Percentiles rank a stretch among this genome's conserved stretches.
phyloP scores from a whole-genome alignment of 768 basidiomycete genomes.

The Mycena rosella region DNA sequence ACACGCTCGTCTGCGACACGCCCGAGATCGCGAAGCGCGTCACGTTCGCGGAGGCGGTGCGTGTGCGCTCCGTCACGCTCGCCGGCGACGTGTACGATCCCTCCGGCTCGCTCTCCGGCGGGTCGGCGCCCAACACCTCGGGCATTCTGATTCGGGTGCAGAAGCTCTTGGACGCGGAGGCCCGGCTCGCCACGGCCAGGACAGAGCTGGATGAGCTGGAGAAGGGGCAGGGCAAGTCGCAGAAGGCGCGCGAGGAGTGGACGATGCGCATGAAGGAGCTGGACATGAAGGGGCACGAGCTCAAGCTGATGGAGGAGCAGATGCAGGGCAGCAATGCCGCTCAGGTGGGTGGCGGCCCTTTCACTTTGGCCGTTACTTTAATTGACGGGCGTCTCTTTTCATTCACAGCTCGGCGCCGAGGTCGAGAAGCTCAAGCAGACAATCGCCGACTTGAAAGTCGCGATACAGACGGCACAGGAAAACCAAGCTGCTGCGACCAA shows the following conservation, averaged over 20 bases:
- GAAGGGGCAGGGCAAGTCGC: conserved; percentile 64
- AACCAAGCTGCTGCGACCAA: conserved; percentile 83
- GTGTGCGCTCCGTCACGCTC: conserved; percentile 89
- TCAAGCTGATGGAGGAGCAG: conserved; percentile 85
- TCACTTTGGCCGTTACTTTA: neutral
- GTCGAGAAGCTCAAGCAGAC: conserved; percentile 78
- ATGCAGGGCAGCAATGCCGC: conserved; percentile 91
- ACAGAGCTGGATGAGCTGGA: conserved; percentile 64
- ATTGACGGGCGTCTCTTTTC: neutral
- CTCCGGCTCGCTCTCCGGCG: conserved; percentile 92
- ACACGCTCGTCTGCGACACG: conserved; percentile 92
- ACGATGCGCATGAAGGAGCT: conserved; percentile 70
- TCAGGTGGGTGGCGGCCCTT: conserved; percentile 64
- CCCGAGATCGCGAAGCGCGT: conserved; percentile 88
- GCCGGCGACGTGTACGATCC: conserved; percentile 98
- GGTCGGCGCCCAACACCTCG: conserved; percentile 82
- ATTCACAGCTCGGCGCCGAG: conserved; percentile 78
- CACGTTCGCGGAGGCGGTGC: conserved; percentile 80
- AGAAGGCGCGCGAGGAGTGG: conserved; percentile 73
- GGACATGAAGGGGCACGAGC: conserved; percentile 92
- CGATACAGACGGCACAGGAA: conserved; percentile 74
- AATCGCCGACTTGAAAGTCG: conserved; percentile 68
- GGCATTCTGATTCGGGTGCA: conserved; percentile 88
- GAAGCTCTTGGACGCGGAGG: conserved; percentile 79
- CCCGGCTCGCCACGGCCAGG: conserved; percentile 64